phyloP scores from a whole-genome alignment of 73 alveolate species.

The Paramecium caudatum region DNA sequence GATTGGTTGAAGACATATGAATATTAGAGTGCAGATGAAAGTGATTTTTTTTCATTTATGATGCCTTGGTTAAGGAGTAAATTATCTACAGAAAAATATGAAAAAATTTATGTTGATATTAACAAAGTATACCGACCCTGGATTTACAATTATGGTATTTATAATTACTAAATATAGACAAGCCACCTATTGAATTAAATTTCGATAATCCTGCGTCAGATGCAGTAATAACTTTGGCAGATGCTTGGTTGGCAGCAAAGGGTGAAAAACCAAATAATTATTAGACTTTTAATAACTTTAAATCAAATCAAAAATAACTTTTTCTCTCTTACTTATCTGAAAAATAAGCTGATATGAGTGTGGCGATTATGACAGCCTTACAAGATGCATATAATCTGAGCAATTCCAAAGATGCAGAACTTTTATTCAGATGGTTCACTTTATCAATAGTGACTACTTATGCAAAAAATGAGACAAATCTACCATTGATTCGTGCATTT shows the following conservation, averaged over 20 bases:
- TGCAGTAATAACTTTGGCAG: conserved; percentile 72
- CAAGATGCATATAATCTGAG: conserved; percentile 3
- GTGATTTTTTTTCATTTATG: conserved; percentile 71
- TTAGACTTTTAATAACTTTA: neutral
- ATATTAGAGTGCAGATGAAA: conserved; percentile 79
- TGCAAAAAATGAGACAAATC: conserved; percentile 62
- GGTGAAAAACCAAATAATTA: neutral
- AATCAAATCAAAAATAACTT: conserved; percentile 31
- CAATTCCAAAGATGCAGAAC: neutral
- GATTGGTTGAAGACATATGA: conserved; percentile 70
- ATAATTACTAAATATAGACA: too few relatives aligned
- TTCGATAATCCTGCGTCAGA: conserved; percentile 61
- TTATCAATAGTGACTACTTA: conserved; percentile 51
- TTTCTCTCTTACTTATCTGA: neutral
- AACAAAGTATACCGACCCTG: conserved; percentile 65
- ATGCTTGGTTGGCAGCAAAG: conserved; percentile 66
- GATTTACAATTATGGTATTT: conserved; percentile 77
- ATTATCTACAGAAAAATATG: neutral
- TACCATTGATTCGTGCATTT: conserved; percentile 64
- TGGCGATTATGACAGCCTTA: neutral
- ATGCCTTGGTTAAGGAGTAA: neutral
- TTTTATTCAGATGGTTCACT: conserved; percentile 10
- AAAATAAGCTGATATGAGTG: neutral
- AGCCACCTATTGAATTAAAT: conserved; percentile 60
- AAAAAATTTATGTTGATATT: conserved; percentile 38